These are phyloP conservation scores for Ganoderma sp. DNA, from an alignment of 1,284 basidiomycete species.

Conservation along the genomic window DNA sequence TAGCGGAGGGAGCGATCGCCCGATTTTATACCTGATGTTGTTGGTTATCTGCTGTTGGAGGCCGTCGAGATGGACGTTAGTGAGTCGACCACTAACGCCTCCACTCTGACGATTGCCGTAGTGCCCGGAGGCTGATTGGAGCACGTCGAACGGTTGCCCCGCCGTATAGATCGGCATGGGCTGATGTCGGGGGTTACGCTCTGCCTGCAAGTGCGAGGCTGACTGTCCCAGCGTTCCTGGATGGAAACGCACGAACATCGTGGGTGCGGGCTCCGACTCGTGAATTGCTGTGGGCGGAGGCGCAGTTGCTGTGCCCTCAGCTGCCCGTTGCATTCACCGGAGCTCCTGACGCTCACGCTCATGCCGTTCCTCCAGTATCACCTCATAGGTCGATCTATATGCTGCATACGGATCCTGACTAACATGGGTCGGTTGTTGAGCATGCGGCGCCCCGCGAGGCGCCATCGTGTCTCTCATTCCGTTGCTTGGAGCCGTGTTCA, in stretches of 20 bases:
- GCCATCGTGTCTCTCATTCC: neutral
- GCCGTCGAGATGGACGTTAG: neutral
- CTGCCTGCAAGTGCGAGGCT: neutral
- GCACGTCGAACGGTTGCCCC: neutral
- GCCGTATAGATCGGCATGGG: neutral
- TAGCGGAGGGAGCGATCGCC: neutral
- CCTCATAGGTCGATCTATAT: neutral
- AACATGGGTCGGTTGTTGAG: no score
- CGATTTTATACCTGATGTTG: slow-evolving; percentile 9
- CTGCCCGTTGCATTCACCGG: neutral
- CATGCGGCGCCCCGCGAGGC: no score
- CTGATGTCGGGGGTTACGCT: neutral
- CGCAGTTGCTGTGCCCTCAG: no score
- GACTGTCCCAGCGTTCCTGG: neutral
- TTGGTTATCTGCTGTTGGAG: neutral
- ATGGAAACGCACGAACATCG: neutral
- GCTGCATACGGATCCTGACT: neutral
- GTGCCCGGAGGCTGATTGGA: neutral
- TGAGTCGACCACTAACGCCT: no score
- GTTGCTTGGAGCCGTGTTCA: neutral
- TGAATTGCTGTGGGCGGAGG: neutral
- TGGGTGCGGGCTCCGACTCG: no score
- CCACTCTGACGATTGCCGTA: no score
- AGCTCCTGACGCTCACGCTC: neutral
- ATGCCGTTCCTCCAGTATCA: neutral